Percentiles rank a stretch among this genome's conserved stretches.
These are phyloP conservation scores for Narthecium ossifragum DNA, from an alignment of 106 monocot species.

Conservation along the genomic window DNA sequence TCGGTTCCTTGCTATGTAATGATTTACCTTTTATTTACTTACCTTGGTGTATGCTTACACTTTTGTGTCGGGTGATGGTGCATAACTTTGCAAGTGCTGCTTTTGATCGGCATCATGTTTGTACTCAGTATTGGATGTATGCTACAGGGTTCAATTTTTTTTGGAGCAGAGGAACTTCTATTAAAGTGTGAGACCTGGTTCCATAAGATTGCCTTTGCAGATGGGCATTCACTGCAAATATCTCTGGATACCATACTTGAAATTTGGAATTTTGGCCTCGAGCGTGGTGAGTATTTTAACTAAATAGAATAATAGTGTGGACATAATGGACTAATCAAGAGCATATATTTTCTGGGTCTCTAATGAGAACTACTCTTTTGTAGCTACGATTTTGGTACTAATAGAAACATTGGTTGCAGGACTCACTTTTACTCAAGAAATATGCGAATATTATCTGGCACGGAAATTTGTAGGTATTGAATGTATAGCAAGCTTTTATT, in stretches of 20 bases:
- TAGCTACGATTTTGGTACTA: neutral
- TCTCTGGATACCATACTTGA: conserved; percentile 27
- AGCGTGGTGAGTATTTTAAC: conserved; percentile 36
- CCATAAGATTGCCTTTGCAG: conserved; percentile 10
- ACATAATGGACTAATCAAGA: neutral
- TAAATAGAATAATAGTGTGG: neutral
- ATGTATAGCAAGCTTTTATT: too few species aligned
- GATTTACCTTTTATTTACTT: too few species aligned
- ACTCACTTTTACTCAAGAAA: conserved; percentile 25
- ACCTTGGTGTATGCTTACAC: too few species aligned
- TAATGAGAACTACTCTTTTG: neutral
- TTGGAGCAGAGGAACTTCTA: conserved; percentile 54
- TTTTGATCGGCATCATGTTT: too few species aligned
- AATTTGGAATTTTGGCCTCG: conserved; percentile 44
- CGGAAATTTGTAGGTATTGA: conserved; percentile 71
- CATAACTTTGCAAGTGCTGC: too few species aligned
- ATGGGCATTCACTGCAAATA: conserved; percentile 9
- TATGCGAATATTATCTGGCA: conserved; percentile 39
- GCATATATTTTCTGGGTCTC: neutral
- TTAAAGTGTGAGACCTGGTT: conserved; percentile 48
- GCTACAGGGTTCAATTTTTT: conserved; percentile 59
- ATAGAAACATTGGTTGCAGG: conserved; percentile 31
- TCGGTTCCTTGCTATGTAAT: too few species aligned
- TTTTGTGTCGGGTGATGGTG: too few species aligned
- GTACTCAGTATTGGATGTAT: too few species aligned